Evolutionary conservation across 2,329 filamentous ascomycete genomes (phyloP), one percentile per base, ranked within the genome.

Genomic region (Verticillium tricorpus): DNA sequence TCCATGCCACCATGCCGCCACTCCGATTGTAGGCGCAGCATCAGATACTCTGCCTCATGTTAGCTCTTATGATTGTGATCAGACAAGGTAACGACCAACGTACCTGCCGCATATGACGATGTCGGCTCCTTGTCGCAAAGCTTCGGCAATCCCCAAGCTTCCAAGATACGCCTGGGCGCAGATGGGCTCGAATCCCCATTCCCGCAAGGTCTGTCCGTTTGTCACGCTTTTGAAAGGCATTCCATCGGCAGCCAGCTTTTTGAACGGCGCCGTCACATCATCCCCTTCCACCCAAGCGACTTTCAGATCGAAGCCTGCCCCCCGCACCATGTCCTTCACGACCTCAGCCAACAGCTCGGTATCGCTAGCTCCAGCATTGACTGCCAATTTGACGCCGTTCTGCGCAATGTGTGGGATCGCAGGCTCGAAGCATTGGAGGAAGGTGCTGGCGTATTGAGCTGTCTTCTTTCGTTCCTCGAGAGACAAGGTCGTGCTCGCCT

Each of bases 1-100:
- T 2, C 74, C 72, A 61, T 86, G 77, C 78, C 83, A 87, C 73
- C 77, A 86, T 68, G 78, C 80, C 0, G 84, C 83, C 0, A 82
- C 82, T 0, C 80, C 84, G 60, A 86, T 84, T 0, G 84, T 82
- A 0, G 81, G 82, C 3, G 77, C 78, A 0, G 81, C 81, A 65
- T 82, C 80, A 0, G 79, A 75, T 0, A 79, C 78, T 5, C 81
- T 52, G 11, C 9, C 19, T 9, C 5, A 6, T 4, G 9, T 52
- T 19, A 45, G 39, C 28, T 28, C 28, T 28, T 28, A 5, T 28
- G 6, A 5, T 28, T 4, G 28, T 5, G 28, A 6, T 28, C 28
- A 5, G 28, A 6, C 4, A 28, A 28, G 28, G 6, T 5, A 1
- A 28, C 28, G 19, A 52, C 9, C 7, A 25, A 52, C 45, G 8